Evolutionary conservation across 2,329 filamentous ascomycete species (phyloP).

Genomic region (Claviceps pazoutovae): DNA sequence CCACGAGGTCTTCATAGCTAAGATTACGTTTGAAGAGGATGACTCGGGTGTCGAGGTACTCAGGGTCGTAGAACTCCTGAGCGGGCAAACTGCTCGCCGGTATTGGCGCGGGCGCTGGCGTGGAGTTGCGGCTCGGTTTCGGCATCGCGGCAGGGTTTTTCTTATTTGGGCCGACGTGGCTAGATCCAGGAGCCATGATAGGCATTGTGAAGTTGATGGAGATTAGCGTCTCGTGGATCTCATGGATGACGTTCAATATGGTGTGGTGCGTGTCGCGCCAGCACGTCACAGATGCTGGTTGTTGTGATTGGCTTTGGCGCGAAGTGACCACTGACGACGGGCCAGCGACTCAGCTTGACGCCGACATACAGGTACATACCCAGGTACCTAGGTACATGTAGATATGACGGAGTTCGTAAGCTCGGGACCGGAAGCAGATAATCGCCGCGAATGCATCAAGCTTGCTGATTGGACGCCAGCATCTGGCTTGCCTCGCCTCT

Average conservation of each 20-base stretch:
- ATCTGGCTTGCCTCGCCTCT: too few relatives aligned
- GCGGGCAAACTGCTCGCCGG: constrained; percentile 39
- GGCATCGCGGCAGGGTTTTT: constrained; percentile 47
- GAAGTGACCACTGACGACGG: not conserved
- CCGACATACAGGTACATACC: too few relatives aligned
- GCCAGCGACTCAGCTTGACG: too few relatives aligned
- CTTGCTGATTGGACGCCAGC: not conserved
- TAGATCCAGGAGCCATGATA: constrained; percentile 42
- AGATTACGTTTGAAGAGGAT: constrained; percentile 41
- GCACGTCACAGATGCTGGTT: constrained; percentile 1
- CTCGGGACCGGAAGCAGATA: not conserved
- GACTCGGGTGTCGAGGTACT: constrained; percentile 52
- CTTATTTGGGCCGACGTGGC: constrained; percentile 51
- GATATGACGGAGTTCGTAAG: not conserved
- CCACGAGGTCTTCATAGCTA: constrained; percentile 56
- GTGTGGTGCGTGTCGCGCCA: constrained; percentile 2
- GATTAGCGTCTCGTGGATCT: constrained; percentile 4
- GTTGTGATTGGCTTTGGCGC: not conserved
- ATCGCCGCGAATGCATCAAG: not conserved
- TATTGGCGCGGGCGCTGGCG: constrained; percentile 42
- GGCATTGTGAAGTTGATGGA: constrained; percentile 2
- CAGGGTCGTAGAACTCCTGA: constrained; percentile 41
- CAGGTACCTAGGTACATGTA: too few relatives aligned
- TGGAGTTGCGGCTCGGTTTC: constrained; percentile 66
- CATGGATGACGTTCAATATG: constrained; percentile 5